Conservation (phyloP, 2,329 filamentous ascomycete genomes). For the Coleophoma cylindrospora region DNA sequence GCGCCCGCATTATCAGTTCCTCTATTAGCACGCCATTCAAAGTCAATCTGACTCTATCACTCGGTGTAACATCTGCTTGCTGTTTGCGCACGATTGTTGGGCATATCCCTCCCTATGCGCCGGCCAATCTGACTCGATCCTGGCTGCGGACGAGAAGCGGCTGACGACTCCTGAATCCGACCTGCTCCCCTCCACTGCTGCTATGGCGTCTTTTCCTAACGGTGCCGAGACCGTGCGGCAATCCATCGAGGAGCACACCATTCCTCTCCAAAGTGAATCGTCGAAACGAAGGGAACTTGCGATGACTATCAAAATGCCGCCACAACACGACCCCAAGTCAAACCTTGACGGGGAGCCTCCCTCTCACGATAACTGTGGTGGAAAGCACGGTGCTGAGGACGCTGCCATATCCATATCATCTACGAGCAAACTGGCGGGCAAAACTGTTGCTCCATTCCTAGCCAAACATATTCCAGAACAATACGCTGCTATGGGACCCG, state of each 20-base stretch:
- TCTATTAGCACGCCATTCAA: not conserved
- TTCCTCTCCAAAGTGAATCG: constrained; percentile 4
- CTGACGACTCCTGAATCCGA: not conserved
- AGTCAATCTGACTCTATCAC: not conserved
- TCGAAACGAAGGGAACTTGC: constrained; percentile 6
- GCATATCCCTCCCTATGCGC: not conserved
- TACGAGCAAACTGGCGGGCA: constrained; percentile 21
- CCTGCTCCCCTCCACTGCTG: not conserved
- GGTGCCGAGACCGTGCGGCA: constrained; percentile 16
- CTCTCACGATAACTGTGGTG: constrained; percentile 20
- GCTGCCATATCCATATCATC: constrained; percentile 20
- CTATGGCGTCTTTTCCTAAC: constrained; percentile 19
- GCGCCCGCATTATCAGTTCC: not conserved
- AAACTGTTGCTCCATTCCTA: constrained; percentile 61
- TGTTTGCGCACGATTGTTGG: not conserved
- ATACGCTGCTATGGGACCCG: constrained; percentile 71
- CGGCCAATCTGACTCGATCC: not conserved
- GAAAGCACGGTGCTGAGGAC: constrained; percentile 13
- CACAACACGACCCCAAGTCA: constrained; percentile 4
- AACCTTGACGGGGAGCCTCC: constrained; percentile 13
- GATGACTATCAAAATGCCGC: constrained; percentile 10
- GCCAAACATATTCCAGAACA: constrained; percentile 84
- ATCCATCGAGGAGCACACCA: constrained; percentile 18
- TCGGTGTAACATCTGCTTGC: not conserved
- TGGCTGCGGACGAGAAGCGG: not conserved